Evolutionary conservation across 2,329 filamentous ascomycete species (phyloP), one percentile per base, ranked within the genome.

Genomic region (Trichoderma afroharzianum): DNA sequence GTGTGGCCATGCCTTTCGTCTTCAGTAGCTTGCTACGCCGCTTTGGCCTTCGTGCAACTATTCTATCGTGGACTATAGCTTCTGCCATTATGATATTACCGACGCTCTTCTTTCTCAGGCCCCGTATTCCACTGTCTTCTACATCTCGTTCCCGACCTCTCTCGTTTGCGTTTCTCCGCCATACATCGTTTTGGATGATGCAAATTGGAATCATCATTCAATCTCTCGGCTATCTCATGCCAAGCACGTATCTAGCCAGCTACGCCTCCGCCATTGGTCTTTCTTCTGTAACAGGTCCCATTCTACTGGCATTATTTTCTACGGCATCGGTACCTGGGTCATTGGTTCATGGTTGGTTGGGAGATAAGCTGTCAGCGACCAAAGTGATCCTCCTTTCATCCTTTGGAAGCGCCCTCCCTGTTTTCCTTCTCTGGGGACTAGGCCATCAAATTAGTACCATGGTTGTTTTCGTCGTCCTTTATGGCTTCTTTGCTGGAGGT

Each of bases 401-500:
- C 0, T 74, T 86, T 0, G 87, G 88, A 14, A 87, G 90, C 0
- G 84, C 87, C 0, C 63, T 88, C 6, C 86, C 87, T 0, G 87
- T 85, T 0, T 85, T 92, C 24, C 77, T 91, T 12, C 80, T 92
- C 21, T 92, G 90, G 90, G 91, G 90, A 0, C 79, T 87, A 43
- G 85, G 87, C 24, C 83, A 82, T 0, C 84, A 81, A 7, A 79
- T 90, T 30, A 83, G 84, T 0, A 80, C 89, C 3, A 78, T 92
- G 55, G 86, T 89, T 28, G 74, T 88, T 7, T 92, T 90, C 78
- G 88, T 89, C 39, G 79, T 91, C 24, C 81, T 86, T 3, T 92
- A 90, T 75, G 91, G 90, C 0, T 83, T 92, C 74, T 92, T 91
- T 68, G 89, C 90, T 0, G 88, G 90, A 0, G 87, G 87, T 0